Percentiles rank a stretch among this genome's conserved stretches.
These are phyloP conservation scores for Lentinula edodes DNA, from an alignment of 768 basidiomycete genomes.

Conservation along the genomic window DNA sequence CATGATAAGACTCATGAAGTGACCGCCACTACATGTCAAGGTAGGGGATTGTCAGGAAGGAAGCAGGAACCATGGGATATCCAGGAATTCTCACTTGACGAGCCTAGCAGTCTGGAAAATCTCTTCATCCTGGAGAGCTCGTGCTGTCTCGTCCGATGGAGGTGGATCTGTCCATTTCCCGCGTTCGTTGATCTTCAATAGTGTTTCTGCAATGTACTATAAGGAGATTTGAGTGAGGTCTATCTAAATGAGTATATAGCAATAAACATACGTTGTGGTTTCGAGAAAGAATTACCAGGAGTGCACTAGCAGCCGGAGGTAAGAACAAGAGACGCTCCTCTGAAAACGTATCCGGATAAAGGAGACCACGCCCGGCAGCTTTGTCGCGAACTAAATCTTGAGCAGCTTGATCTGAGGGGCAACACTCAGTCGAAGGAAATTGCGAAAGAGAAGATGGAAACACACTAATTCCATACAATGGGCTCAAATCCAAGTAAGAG, in stretches of 20 bases:
- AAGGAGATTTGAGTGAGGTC: background rate
- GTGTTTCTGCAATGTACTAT: slow-evolving; percentile 65
- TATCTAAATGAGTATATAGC: background rate
- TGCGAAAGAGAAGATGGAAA: background rate
- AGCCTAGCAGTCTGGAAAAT: slow-evolving; percentile 23
- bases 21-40: slow-evolving; percentile 32
- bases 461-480: slow-evolving; percentile 40
- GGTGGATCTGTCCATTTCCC: slow-evolving; percentile 23
- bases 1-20: slow-evolving; percentile 50
- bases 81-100: slow-evolving; percentile 12
- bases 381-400: slow-evolving; percentile 13
- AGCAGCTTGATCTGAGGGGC: slow-evolving; percentile 8
- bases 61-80: background rate
- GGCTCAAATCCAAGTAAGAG: slow-evolving; percentile 47
- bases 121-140: slow-evolving; percentile 14
- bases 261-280: slow-evolving; percentile 49
- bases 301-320: slow-evolving; percentile 66
- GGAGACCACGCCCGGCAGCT: slow-evolving; percentile 2
- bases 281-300: slow-evolving; percentile 62
- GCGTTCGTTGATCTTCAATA: slow-evolving; percentile 65
- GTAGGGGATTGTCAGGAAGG: slow-evolving; percentile 1
- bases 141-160: slow-evolving; percentile 6
- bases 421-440: background rate
- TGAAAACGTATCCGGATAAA: slow-evolving; percentile 8
- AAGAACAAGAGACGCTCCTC: slow-evolving; percentile 61